Conservation (phyloP, 257 asterid genomes). For the Petunia axillaris region DNA sequence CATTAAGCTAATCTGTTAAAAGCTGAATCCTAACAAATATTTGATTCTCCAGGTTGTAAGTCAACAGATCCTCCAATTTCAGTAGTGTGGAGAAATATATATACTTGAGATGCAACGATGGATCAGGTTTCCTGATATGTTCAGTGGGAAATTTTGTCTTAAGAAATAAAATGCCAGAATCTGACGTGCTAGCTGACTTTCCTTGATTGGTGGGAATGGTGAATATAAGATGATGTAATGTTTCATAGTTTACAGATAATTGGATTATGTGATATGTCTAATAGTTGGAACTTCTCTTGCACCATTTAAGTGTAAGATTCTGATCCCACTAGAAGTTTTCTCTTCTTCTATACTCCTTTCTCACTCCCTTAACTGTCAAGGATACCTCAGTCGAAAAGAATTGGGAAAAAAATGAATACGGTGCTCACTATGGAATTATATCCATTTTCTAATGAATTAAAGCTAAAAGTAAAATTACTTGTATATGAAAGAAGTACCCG, state of each 20-base stretch:
- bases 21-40: not conserved
- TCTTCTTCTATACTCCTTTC: not conserved
- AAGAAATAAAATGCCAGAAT: not conserved
- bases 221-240: not conserved
- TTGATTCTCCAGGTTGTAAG: slow-evolving; percentile 14
- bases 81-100: slow-evolving; percentile 1
- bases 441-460: too few species aligned
- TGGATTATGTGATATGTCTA: slow-evolving; percentile 13
- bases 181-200: slow-evolving; percentile 5
- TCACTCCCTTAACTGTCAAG: not conserved
- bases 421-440: too few species aligned
- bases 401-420: not conserved
- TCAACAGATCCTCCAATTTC: slow-evolving; percentile 2
- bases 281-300: slow-evolving; percentile 5
- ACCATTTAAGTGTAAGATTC: not conserved
- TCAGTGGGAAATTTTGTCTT: not conserved
- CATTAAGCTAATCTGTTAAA: not conserved
- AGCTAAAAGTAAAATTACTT: too few species aligned
- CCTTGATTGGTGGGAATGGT: not conserved
- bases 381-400: not conserved
- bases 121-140: slow-evolving; percentile 9
- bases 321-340: not conserved
- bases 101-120: slow-evolving; percentile 10
- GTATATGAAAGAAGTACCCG: too few species aligned
- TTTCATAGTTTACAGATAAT: slow-evolving; percentile 12